Evolutionary conservation across 768 basidiomycete genomes (phyloP), one percentile per base, ranked within the genome.

Genomic region (Dendrothele bispora): DNA sequence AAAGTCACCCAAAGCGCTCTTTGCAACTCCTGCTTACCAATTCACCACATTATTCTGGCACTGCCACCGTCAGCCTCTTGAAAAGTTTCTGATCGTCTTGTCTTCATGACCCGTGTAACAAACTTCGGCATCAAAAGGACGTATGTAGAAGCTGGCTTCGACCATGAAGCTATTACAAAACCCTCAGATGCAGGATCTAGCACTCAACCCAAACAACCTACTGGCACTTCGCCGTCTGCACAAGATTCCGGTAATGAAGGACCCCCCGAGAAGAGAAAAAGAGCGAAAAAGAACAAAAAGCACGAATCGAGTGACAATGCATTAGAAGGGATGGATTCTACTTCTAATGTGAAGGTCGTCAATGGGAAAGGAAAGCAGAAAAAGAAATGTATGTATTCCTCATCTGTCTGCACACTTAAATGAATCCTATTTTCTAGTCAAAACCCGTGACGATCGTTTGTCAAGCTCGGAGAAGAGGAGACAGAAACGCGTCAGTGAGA

Each of bases 61-160:
- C 14, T 32, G 17, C 14, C 29, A n/a, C n/a, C n/a, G n/a, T n/a
- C n/a, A n/a, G n/a, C n/a, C n/a, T n/a, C n/a, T n/a, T n/a, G n/a
- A n/a, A n/a, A n/a, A 27, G n/a, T 32, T 32, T 32, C 30, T n/a
- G 10, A 32, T 32, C 10, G n/a, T 17, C 24, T 27, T 17, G 11
- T n/a, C 10, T 30, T 40, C 54, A 90, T 91, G 88, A 89, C 88
- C 12, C 79, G 88, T 35, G 69, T 83, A 48, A 88, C 89, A 7
- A 83, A 80, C 55, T 75, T 90, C 62, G 84, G 83, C n/a, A 74
- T 77, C 44, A 91, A 91, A 61, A 70, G 88, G 41, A 84, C 81
- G 4, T 81, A 88, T 57, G 53, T 89, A 12, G 73, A 90, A 51
- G 84, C 87, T 12, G 82, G 79, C 0, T 79, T 86, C 53, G 56